Conservation (phyloP, 306 rosid genomes). For the Medicago lupulina region DNA sequence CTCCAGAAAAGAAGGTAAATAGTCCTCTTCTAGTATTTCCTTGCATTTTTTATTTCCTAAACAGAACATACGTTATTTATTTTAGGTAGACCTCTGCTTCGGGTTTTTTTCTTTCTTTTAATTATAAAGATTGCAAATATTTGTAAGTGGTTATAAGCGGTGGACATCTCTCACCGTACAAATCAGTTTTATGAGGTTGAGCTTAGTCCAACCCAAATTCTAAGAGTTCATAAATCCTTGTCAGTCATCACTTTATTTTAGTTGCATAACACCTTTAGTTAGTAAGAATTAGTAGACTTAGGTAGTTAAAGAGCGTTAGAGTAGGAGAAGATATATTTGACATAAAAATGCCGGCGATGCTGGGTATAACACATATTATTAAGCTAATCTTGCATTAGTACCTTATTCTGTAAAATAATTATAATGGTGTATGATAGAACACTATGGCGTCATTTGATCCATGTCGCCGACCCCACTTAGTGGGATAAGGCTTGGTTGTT, state of each 20-base stretch:
- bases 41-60: conserved; percentile 11
- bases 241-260: not conserved
- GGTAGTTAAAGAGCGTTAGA: not conserved
- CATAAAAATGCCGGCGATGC: not conserved
- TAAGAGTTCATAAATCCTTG: conserved; percentile 1
- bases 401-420: no score
- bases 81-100: not conserved
- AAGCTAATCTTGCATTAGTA: no score
- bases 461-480: no score
- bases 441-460: no score
- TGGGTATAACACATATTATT: not conserved
- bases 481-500: no score
- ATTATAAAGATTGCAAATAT: conserved; percentile 20
- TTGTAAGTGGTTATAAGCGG: not conserved
- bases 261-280: not conserved
- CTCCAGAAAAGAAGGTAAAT: conserved; percentile 86
- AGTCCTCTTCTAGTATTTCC: conserved; percentile 38
- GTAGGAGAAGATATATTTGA: not conserved
- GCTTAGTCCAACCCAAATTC: not conserved
- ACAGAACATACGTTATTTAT: not conserved
- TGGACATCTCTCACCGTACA: not conserved
- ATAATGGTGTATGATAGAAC: no score
- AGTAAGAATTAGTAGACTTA: not conserved
- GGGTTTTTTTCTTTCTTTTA: not conserved
- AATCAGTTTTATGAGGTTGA: not conserved